phyloP scores from a whole-genome alignment of 768 basidiomycete species.

The Pleurotus giganteus region DNA sequence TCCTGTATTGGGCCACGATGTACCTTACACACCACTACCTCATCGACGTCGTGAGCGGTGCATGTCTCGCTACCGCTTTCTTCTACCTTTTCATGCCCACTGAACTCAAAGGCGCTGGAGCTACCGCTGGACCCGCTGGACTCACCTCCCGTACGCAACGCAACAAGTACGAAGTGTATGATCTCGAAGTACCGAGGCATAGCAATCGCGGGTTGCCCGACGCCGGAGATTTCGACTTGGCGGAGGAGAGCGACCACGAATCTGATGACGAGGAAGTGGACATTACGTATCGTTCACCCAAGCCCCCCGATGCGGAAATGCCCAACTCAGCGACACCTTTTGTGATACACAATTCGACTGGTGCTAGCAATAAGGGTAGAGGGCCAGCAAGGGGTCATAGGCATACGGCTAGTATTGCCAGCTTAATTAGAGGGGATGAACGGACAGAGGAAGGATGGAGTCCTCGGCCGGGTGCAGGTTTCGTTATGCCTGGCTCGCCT shows the following conservation, averaged over 20 bases:
- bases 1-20: conserved; percentile 98
- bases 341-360: conserved; percentile 15
- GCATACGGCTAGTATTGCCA: conserved; percentile 84
- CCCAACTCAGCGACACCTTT: conserved; percentile 35
- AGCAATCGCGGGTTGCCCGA: conserved; percentile 33
- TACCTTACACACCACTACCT: conserved; percentile 98
- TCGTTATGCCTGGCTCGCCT: conserved; percentile 47
- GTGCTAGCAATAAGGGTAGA: conserved; percentile 9
- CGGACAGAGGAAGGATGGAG: conserved; percentile 82
- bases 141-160: conserved; percentile 25
- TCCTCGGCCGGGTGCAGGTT: conserved; percentile 55
- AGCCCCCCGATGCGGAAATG: conserved; percentile 32
- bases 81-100: conserved; percentile 91
- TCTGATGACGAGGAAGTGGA: conserved; percentile 69
- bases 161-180: conserved; percentile 77
- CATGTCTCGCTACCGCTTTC: conserved; percentile 80
- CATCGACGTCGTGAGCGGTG: conserved; percentile 94
- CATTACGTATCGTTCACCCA: conserved; percentile 70
- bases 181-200: conserved; percentile 57
- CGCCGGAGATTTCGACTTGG: conserved; percentile 53
- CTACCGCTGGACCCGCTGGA: conserved; percentile 49
- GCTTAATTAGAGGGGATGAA: conserved; percentile 75
- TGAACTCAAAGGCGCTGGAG: conserved; percentile 59
- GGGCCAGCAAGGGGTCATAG: conserved; percentile 45
- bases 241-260: conserved; percentile 42